Evolutionary conservation across 768 basidiomycete species (phyloP).

Genomic region (Pulveroboletus sp.): DNA sequence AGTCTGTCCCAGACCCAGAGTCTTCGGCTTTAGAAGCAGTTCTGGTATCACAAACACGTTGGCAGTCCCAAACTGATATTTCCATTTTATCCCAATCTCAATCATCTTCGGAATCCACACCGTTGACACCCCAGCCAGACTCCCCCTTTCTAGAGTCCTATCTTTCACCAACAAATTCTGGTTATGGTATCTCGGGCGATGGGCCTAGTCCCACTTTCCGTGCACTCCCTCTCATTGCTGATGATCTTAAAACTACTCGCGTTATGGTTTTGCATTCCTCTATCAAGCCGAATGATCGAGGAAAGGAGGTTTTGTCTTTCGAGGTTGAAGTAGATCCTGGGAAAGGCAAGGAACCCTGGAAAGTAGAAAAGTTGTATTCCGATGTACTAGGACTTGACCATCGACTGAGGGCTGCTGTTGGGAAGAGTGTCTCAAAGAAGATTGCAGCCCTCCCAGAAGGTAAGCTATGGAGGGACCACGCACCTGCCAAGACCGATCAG

Average conservation of each 20-base stretch:
- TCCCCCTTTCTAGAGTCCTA: slow-evolving; percentile 30
- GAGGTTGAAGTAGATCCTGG: slow-evolving; percentile 71
- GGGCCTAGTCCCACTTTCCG: slow-evolving; percentile 50
- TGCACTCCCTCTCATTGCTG: slow-evolving; percentile 62
- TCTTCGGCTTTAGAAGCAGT: slow-evolving; percentile 11
- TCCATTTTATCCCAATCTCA: slow-evolving; percentile 22
- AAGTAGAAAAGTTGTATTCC: slow-evolving; percentile 89
- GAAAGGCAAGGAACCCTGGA: slow-evolving; percentile 68
- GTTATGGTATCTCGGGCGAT: slow-evolving; percentile 18
- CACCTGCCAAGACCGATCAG: slow-evolving; percentile 94
- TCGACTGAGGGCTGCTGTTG: slow-evolving; percentile 52
- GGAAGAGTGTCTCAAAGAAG: slow-evolving; percentile 70
- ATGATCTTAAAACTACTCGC: slow-evolving; percentile 69
- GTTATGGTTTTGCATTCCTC: slow-evolving; percentile 74
- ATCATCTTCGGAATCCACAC: slow-evolving; percentile 17
- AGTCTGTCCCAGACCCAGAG: slow-evolving; percentile 7
- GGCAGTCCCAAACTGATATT: slow-evolving; percentile 20
- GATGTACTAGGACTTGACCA: slow-evolving; percentile 89
- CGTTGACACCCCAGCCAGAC: slow-evolving; percentile 19
- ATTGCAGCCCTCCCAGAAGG: slow-evolving; percentile 84
- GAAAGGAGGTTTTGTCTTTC: slow-evolving; percentile 91
- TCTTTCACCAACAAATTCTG: slow-evolving; percentile 23
- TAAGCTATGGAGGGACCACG: slow-evolving; percentile 94
- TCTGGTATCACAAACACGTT: slow-evolving; percentile 20
- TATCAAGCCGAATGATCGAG: slow-evolving; percentile 83